Conservation (phyloP, 805 yeast genomes). For the Candida sphagnicola region DNA sequence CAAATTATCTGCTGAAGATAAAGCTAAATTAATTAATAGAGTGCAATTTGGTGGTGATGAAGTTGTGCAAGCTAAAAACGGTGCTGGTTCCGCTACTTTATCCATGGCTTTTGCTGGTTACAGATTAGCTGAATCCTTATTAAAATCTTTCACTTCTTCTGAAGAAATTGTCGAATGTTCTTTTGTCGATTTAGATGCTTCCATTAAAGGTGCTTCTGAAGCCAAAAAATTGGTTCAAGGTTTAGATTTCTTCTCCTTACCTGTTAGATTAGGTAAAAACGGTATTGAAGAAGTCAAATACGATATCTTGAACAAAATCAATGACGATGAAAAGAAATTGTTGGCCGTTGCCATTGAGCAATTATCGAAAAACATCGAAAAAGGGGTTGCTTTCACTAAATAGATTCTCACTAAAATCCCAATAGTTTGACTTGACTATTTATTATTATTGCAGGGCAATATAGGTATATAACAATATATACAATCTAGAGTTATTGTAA, state of each 20-base stretch:
- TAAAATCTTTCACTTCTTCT: slow-evolving; percentile 47
- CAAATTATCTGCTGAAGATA: slow-evolving; percentile 54
- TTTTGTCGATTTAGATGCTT: slow-evolving; percentile 46
- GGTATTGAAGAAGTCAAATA: slow-evolving; percentile 59
- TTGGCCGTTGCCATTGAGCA: slow-evolving; percentile 51
- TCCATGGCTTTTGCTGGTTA: slow-evolving; percentile 88
- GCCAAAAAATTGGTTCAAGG: slow-evolving; percentile 42
- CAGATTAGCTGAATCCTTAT: slow-evolving; percentile 63
- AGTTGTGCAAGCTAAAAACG: slow-evolving; percentile 80
- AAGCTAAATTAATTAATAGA: slow-evolving; percentile 72
- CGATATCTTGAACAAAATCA: slow-evolving; percentile 46
- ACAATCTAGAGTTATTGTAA: no score
- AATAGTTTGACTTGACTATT: slow-evolving; percentile 7
- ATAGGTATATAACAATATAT: slow-evolving; percentile 1
- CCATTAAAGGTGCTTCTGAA: slow-evolving; percentile 49
- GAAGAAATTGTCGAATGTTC: slow-evolving; percentile 43
- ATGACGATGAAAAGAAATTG: slow-evolving; percentile 52
- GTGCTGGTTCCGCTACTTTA: slow-evolving; percentile 81
- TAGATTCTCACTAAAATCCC: no score
- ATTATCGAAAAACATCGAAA: slow-evolving; percentile 51
- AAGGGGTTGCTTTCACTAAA: slow-evolving; percentile 51
- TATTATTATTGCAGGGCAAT: slow-evolving; percentile 1
- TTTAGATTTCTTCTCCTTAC: slow-evolving; percentile 58
- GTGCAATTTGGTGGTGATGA: slow-evolving; percentile 93
- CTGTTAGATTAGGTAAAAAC: slow-evolving; percentile 48